Percentiles rank a stretch among this genome's conserved stretches.
phyloP scores from a whole-genome alignment of 192 early-diverging fungal genomes.

The Gonapodya sp. region DNA sequence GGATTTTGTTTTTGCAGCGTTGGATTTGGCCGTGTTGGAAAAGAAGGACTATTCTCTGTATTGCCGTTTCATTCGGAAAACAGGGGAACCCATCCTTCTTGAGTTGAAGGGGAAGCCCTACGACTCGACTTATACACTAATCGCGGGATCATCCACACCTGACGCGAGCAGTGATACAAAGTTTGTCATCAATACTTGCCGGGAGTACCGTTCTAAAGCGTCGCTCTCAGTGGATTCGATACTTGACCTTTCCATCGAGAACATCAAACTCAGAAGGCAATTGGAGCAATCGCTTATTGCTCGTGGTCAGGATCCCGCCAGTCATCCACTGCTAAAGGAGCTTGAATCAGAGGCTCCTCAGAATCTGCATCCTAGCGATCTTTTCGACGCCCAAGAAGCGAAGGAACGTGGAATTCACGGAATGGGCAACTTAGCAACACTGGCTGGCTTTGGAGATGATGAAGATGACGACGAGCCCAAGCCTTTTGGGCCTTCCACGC shows the following conservation, averaged over 20 bases:
- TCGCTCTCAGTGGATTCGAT: conserved; percentile 24
- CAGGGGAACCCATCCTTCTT: conserved; percentile 22
- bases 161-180: neutral
- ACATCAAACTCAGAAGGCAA: conserved; percentile 21
- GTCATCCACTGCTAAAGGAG: conserved; percentile 8
- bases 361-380: neutral
- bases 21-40: neutral
- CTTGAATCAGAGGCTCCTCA: neutral
- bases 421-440: conserved; percentile 19
- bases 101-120: conserved; percentile 26
- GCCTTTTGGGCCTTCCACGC: neutral
- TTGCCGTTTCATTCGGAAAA: conserved; percentile 20
- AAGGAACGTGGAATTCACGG: conserved; percentile 8
- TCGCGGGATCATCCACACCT: conserved; percentile 7
- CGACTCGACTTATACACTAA: neutral
- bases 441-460: neutral
- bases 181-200: conserved; percentile 15
- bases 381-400: neutral
- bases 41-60: conserved; percentile 15
- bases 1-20: neutral
- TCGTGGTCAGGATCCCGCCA: neutral
- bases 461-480: conserved; percentile 10
- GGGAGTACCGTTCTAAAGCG: conserved; percentile 25
- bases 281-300: conserved; percentile 18
- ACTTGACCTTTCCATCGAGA: conserved; percentile 28